Base-by-base conservation (phyloP, 139 green algal genomes). In the Tetradesmus lagerheimii region DNA sequence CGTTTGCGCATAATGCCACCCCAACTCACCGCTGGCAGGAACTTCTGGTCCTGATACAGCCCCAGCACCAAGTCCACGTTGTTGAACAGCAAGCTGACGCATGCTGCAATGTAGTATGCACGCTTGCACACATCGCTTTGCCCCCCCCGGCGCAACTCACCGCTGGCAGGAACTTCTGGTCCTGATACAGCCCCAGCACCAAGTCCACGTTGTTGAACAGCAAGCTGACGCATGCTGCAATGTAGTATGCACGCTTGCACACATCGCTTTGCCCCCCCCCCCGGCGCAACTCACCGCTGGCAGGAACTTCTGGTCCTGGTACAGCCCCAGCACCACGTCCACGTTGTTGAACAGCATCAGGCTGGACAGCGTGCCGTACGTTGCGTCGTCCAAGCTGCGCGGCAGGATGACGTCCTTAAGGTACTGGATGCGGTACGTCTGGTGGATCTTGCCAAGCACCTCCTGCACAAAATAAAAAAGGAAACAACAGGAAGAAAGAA, bases 171-270 rank as follows among this genome's bases (percentile, higher is more conserved):
- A 99, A 99, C 25, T 71, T 39, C 0, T 89, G 16, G 89, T 99
- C 97, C 29, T 76, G 37, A 35, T 91, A 80, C 50, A 97, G 90
- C 23, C 91, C 89, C 20, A 67, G 80, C 57, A 97, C 86, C 79
- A 99, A 96, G 90, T 99, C 98, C 23, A 99, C 95, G 89, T 99
- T 98, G 94, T 99, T 99, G 93, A 99, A 98, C 45, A 93, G 78
- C 89, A 97, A n/a, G n/a, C n/a, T n/a, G n/a, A n/a, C n/a, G n/a
- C n/a, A n/a, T n/a, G 27, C 15, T 71, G 57, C 57, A 71, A 27
- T 29, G 57, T 29, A 31, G 11, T 16, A 29, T 29, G 20, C 20
- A 5, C 6, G 5, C 25, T 31, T 76, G n/a, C n/a, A n/a, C n/a
- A n/a, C n/a, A n/a, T n/a, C n/a, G n/a, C n/a, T n/a, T n/a, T n/a